Base-by-base conservation (phyloP, 2,329 filamentous ascomycete species). In the Talaromyces sp. region DNA sequence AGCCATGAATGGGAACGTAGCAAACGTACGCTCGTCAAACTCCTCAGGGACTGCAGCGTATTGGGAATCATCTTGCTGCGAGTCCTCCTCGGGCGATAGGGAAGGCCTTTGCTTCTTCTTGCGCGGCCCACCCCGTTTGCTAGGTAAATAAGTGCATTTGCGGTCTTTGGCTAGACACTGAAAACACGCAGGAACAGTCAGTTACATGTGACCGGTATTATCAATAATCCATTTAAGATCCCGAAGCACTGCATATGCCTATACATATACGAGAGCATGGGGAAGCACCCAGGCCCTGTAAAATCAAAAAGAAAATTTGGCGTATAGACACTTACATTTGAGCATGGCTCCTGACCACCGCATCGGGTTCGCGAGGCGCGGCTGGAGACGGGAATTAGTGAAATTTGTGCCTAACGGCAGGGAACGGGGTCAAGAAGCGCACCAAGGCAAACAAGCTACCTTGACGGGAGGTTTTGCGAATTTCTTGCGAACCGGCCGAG, bases 391-490 rank as follows among this genome's bases (percentile, higher is more conserved):
- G 32, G 46, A 30, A 33, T 57, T 51, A 52, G 45, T 42, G 49
- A 51, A 40, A 43, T 27, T 16, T 24, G 35, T 42, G 49, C 32
- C n/a, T 39, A 46, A 35, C 30, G 32, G 43, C 30, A 24, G 14
- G 27, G 17, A 17, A n/a, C 30, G 19, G 48, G 40, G 42, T 36
- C 47, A 35, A 54, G 52, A 51, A 44, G 29, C 30, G 66, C 65
- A 76, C 74, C 74, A 76, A 49, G 74, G 63, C 51, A 76, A 61
- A 66, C 73, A 76, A 39, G 74, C 74, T 63, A 76, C 71, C 61
- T 76, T 76, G 30, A 76, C 74, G 36, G 74, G 74, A 19, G 74
- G 74, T 66, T 75, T 75, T 45, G 71, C 70, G 55, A 76, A 76
- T 63, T 75, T 76, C 67, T 72, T 75, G 58, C 72, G 70, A 56